Conservation (phyloP, 192 early-diverging fungal species). For the Coemansia sp. region DNA sequence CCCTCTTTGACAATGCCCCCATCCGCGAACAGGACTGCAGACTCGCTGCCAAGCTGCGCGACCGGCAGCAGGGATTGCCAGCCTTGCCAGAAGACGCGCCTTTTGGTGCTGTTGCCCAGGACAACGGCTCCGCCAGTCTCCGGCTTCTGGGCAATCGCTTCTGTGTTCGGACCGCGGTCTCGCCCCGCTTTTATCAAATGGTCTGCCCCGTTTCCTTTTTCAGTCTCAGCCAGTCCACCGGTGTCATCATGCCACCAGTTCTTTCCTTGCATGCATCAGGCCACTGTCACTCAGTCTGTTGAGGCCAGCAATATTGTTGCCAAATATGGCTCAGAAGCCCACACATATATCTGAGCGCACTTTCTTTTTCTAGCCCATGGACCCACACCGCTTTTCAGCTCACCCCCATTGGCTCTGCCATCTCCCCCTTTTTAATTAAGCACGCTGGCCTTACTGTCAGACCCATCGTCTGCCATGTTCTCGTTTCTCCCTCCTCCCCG, state of each 20-base stretch:
- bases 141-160: not conserved
- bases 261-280: too few species aligned
- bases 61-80: not conserved
- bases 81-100: not conserved
- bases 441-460: not conserved
- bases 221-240: not conserved
- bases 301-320: too few species aligned
- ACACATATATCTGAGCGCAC: too few species aligned
- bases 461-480: not conserved
- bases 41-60: not conserved
- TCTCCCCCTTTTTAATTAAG: not conserved
- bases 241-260: not conserved
- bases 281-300: too few species aligned
- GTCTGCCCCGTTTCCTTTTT: not conserved
- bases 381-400: not conserved
- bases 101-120: not conserved
- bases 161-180: not conserved
- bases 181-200: not conserved
- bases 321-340: too few species aligned
- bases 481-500: not conserved
- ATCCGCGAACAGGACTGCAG: not conserved
- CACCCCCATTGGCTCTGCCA: not conserved
- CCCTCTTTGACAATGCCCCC: not conserved
- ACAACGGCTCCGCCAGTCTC: not conserved
- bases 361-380: not conserved